These are phyloP conservation scores for Gyromitra esculenta DNA, from an alignment of 2,329 filamentous ascomycete genomes.

Conservation along the genomic window DNA sequence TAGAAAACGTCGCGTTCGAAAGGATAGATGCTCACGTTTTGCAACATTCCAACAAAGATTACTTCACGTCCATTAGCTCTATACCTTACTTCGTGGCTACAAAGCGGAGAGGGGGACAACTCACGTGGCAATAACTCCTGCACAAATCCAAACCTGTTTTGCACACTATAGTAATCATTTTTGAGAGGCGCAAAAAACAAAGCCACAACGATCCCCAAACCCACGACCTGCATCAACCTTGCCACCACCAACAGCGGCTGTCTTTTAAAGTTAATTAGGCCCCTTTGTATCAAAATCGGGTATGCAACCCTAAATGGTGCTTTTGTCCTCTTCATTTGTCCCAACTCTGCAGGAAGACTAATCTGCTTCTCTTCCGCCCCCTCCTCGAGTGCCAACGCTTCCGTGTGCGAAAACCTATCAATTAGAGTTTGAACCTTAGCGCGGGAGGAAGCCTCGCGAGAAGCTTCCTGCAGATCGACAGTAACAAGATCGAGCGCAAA, in stretches of 20 bases:
- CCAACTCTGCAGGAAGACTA: constrained; percentile 76
- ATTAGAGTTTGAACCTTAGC: constrained; percentile 71
- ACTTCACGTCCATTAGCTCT: constrained; percentile 26
- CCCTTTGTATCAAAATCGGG: constrained; percentile 73
- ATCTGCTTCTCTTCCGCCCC: constrained; percentile 59
- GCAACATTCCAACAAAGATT: constrained; percentile 73
- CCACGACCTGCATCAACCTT: constrained; percentile 73
- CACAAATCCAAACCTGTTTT: constrained; percentile 77
- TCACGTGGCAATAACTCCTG: constrained; percentile 77
- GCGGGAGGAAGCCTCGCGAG: constrained; percentile 71
- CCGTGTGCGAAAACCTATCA: constrained; percentile 59
- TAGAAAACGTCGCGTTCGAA: constrained; percentile 79
- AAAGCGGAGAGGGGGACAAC: constrained; percentile 61
- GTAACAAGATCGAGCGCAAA: constrained; percentile 81
- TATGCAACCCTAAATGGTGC: constrained; percentile 72
- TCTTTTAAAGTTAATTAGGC: constrained; percentile 74
- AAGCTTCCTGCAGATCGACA: constrained; percentile 74
- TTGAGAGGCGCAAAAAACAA: constrained; percentile 77
- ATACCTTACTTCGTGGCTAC: not conserved
- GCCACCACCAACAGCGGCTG: constrained; percentile 73
- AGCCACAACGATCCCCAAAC: constrained; percentile 70
- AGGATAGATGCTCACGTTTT: constrained; percentile 72
- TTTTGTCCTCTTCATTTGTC: constrained; percentile 72
- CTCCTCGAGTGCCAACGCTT: constrained; percentile 51
- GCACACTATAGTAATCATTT: constrained; percentile 74